Evolutionary conservation across 129 eudicot species (phyloP).

Genomic region (Pittosporum tobira): DNA sequence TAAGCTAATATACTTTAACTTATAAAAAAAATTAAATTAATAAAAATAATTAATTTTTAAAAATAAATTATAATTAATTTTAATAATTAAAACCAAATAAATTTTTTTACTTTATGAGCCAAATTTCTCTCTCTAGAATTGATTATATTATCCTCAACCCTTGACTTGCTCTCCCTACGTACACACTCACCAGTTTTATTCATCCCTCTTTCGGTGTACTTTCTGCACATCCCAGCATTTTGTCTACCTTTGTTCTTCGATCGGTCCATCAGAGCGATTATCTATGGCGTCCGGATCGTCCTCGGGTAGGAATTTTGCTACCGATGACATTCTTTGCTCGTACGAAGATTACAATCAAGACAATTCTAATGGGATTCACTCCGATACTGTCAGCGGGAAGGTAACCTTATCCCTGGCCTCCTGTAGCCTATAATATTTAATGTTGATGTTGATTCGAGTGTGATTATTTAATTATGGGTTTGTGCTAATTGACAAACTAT

Average conservation of each 20-base stretch:
- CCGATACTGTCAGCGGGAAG: slow-evolving; percentile 51
- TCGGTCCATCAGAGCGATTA: background rate
- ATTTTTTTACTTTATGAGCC: too few species aligned
- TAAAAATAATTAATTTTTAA: background rate
- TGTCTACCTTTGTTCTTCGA: background rate
- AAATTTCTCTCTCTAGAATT: slow-evolving; percentile 21
- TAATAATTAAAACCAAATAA: too few species aligned
- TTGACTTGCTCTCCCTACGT: background rate
- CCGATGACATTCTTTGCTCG: slow-evolving; percentile 82
- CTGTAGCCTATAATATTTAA: too few species aligned
- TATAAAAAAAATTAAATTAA: too few species aligned
- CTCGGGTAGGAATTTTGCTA: slow-evolving; percentile 47
- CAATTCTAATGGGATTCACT: slow-evolving; percentile 38
- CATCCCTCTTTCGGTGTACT: background rate
- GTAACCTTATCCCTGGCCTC: too few species aligned
- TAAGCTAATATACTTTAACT: too few species aligned
- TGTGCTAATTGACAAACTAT: background rate
- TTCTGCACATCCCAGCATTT: slow-evolving; percentile 21
- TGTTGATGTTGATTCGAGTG: background rate
- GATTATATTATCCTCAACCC: background rate
- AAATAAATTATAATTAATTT: background rate
- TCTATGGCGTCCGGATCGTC: slow-evolving; percentile 92
- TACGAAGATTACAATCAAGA: slow-evolving; percentile 76
- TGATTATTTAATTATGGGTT: background rate
- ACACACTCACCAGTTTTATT: background rate